Base-by-base conservation (phyloP, 345 rosid species). In the Cardamine occulta region DNA sequence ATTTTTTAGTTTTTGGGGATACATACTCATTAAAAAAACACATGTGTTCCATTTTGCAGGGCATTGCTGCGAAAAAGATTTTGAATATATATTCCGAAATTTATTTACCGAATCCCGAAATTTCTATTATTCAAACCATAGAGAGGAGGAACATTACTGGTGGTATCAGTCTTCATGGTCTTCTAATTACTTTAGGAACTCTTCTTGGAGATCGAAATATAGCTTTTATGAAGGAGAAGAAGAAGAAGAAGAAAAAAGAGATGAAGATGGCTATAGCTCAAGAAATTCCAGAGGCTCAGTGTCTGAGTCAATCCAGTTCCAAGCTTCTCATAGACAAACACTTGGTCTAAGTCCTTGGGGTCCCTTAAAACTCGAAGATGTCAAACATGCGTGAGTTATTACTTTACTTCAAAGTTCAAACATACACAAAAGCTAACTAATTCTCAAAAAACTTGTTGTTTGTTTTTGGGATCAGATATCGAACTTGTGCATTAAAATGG, bases 401-500 rank as follows among this genome's bases (percentile, higher is more conserved):
- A 7, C 0, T 19, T 8, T 63, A 73, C 47, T 28, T 63, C 14
- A 35, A 51, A 24, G 15, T 29, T 19, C 14, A 28, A 54, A 39
- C 53, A 51, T 21, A 53, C 48, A 8, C 1, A 42, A 42, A 63
- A 15, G 17, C 15, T 7, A 14, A 4, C 32, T 34, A 44, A 51
- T 39, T 48, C 31, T 74, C 44, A 66, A 15, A 47, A 44, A 47
- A 47, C 37, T 15, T 39, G 19, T 18, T 63, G 40, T 74, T 19
- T n/a, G 5, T 44, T 13, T 31, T 44, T 60, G 52, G 39, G 10
- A 53, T 78, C 60, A 93, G 97, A 66, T 91, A 89, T 67, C 85
- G 97, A 70, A 64, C 82, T 54, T 88, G 94, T 73, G 98, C 97
- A 12, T 76, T 91, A 44, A 87, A 87, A 76, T 93, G 98, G 96